Evolutionary conservation across 2,329 filamentous ascomycete genomes (phyloP), one percentile per base, ranked within the genome.

Genomic region (Trichoderma sp.): DNA sequence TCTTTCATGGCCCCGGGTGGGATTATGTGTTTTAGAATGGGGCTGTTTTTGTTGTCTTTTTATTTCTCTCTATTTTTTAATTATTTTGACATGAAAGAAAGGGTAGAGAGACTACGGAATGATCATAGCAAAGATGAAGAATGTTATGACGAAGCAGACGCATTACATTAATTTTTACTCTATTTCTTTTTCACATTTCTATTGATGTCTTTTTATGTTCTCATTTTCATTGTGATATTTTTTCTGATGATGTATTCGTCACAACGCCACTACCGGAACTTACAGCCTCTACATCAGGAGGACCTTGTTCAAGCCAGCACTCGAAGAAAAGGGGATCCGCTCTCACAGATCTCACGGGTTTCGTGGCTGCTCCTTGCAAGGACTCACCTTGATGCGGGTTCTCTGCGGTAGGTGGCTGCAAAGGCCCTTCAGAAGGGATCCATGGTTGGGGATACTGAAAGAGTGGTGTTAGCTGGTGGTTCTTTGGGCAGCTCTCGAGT

Each of bases 291-390:
- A 60, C 3, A 15, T 70, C 58, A 5, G 15, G 6, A 5, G 28
- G 28, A 43, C 73, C 73, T 32, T 79, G 77, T 80, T 93, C 83
- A 74, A 92, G 79, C 89, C 91, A 84, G 83, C 91, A 85, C 84
- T 92, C 90, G 79, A 91, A 84, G 81, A 91, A 84, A 70, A 93
- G 76, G 74, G 90, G 84, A 60, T 90, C 85, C 65, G 90, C 84
- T 72, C 84, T 84, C 1, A 90, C 85, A 6, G 86, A 82, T 39
- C 88, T 85, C 43, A 90, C 78, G 12, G 88, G 83, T 1, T 80
- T 85, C 11, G 85, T 87, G 61, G 79, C 83, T 3, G 79, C 78
- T 6, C 82, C 83, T 6, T 81, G 81, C 2, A 84, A 74, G 1
- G 72, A 74, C 5, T 76, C 75, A 5, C 80, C 76, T 5, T 79